Conservation (phyloP, 1,284 basidiomycete species). For the Cystobasidium pallidum region DNA sequence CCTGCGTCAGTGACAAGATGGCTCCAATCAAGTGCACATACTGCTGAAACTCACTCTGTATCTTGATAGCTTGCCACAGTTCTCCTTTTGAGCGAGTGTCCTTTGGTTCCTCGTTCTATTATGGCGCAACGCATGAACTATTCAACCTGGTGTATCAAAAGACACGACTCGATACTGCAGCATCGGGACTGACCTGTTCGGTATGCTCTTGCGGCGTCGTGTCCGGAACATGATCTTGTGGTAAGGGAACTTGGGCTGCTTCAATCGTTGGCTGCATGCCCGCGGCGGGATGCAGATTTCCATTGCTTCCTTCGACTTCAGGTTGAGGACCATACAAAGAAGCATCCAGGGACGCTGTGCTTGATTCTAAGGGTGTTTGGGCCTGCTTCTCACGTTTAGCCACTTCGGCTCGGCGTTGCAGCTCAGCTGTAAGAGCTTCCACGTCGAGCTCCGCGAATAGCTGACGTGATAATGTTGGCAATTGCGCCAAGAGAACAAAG, state of each 20-base stretch:
- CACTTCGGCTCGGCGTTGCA: constrained; percentile 55
- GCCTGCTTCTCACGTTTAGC: constrained; percentile 26
- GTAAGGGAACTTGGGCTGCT: constrained; percentile 29
- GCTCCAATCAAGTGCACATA: too few relatives aligned
- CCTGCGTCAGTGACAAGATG: neutral
- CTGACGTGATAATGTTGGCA: constrained; percentile 74
- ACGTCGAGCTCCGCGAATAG: constrained; percentile 79
- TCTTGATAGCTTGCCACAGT: constrained; percentile 80
- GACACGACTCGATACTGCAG: too few relatives aligned
- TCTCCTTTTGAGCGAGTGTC: constrained; percentile 64
- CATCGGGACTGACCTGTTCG: neutral
- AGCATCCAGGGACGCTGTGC: constrained; percentile 22
- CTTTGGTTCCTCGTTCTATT: neutral
- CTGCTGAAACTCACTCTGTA: constrained; percentile 71
- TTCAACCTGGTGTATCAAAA: neutral
- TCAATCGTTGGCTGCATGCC: neutral
- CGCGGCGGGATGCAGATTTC: neutral
- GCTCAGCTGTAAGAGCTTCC: constrained; percentile 72
- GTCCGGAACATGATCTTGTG: neutral
- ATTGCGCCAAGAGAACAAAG: constrained; percentile 76
- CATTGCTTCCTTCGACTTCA: neutral
- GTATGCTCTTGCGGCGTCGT: neutral
- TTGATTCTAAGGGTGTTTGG: constrained; percentile 9
- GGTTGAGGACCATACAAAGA: neutral
- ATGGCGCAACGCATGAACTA: neutral